Conservation (phyloP, 2,329 filamentous ascomycete species). For the Sordariomycetes sp. region DNA sequence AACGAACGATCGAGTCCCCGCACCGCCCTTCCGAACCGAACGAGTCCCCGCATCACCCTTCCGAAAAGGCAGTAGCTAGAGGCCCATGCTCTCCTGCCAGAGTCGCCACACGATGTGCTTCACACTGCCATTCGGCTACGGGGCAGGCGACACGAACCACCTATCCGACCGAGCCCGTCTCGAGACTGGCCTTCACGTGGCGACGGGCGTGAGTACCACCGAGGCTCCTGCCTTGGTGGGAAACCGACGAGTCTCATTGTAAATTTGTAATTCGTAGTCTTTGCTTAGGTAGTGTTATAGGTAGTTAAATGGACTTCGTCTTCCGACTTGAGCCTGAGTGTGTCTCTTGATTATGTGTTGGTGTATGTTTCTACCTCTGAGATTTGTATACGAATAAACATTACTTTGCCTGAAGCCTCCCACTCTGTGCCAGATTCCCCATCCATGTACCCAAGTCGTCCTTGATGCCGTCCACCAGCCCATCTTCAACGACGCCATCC, state of each 20-base stretch:
- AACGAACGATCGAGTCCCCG: not conserved
- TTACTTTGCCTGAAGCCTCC: constrained; percentile 4
- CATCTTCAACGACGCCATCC: constrained; percentile 27
- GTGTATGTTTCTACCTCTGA: not conserved
- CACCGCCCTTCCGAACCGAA: no score
- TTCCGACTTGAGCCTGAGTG: not conserved
- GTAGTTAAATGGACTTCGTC: not conserved
- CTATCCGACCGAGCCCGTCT: constrained; percentile 3
- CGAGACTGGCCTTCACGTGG: constrained; percentile 6
- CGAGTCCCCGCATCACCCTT: no score
- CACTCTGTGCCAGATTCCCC: constrained; percentile 13
- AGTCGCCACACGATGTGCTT: constrained; percentile 1
- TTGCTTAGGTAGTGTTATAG: not conserved
- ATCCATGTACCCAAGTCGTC: constrained; percentile 23
- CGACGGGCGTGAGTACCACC: constrained; percentile 4
- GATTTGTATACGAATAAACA: not conserved
- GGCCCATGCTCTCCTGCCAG: not conserved
- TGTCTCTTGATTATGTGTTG: not conserved
- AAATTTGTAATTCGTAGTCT: not conserved
- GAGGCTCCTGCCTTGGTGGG: not conserved
- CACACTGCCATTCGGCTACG: not conserved
- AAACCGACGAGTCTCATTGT: constrained; percentile 4
- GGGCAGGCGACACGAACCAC: not conserved
- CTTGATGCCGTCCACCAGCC: constrained; percentile 23
- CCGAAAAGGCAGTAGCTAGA: not conserved